Evolutionary conservation across 2,329 filamentous ascomycete genomes (phyloP).

Genomic region (Nigrospora oryzae): DNA sequence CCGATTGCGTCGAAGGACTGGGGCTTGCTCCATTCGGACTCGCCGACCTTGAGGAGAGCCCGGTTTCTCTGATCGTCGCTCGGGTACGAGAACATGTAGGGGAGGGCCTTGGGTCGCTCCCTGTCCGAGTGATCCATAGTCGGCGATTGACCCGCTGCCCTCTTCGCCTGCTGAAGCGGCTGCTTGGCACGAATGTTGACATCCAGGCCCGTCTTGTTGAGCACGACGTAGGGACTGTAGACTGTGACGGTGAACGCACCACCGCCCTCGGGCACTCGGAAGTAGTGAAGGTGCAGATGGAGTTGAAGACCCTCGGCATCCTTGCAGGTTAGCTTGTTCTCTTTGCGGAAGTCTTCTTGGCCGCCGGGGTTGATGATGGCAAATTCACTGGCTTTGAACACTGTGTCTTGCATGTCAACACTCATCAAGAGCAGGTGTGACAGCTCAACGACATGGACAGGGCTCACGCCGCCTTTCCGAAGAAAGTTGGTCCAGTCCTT

Average conservation of each 20-base stretch:
- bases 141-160: constrained; percentile 73
- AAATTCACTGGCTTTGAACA: constrained; percentile 92
- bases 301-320: constrained; percentile 75
- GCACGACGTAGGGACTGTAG: constrained; percentile 86
- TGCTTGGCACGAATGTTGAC: constrained; percentile 84
- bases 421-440: constrained; percentile 89
- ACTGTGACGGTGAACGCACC: constrained; percentile 94
- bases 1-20: constrained; percentile 98
- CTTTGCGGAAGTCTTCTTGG: constrained; percentile 80
- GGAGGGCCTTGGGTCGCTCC: constrained; percentile 64
- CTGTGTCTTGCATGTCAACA: constrained; percentile 92
- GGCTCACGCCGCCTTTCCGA: constrained; percentile 91
- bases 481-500: constrained; percentile 99
- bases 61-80: constrained; percentile 88
- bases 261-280: constrained; percentile 79
- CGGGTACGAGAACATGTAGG: constrained; percentile 93
- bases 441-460: constrained; percentile 92
- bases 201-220: constrained; percentile 91
- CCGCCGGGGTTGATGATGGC: constrained; percentile 90
- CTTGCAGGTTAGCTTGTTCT: constrained; percentile 71
- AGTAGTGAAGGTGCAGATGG: constrained; percentile 83
- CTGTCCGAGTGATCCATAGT: constrained; percentile 35
- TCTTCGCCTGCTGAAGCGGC: constrained; percentile 73
- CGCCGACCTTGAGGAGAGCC: constrained; percentile 76
- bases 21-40: constrained; percentile 93